Conservation (phyloP, 148 eudicot genomes). For the Chenopodium berlandieri region DNA sequence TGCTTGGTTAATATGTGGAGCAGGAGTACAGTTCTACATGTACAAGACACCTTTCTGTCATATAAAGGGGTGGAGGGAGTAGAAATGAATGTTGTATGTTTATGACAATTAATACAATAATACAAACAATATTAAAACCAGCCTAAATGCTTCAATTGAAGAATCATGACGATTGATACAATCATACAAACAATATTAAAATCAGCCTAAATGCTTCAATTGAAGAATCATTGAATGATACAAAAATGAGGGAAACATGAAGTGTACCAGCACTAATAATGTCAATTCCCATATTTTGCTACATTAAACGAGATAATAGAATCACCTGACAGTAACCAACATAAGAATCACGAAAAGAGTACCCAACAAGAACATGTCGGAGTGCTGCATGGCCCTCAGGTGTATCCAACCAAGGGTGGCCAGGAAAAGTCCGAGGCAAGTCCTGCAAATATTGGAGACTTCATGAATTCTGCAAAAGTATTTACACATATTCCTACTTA, state of each 20-base stretch:
- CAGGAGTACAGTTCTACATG: background rate
- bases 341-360: conserved; percentile 94
- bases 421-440: conserved; percentile 93
- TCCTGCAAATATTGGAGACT: conserved; percentile 50
- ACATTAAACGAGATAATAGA: background rate
- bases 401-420: conserved; percentile 96
- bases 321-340: conserved; percentile 98
- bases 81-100: background rate
- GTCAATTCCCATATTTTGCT: background rate
- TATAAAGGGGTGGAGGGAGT: background rate
- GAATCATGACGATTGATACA: too few species aligned
- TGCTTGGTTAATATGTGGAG: background rate
- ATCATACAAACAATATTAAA: too few species aligned
- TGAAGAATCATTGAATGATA: too few species aligned
- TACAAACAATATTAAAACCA: background rate
- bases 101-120: conserved; percentile 3
- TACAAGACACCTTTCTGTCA: background rate
- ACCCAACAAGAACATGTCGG: conserved; percentile 92
- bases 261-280: background rate
- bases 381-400: conserved; percentile 90
- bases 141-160: background rate
- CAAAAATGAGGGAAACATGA: background rate
- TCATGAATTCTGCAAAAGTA: background rate
- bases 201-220: too few species aligned
- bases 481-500: background rate